Evolutionary conservation across 441 rosid genomes (phyloP).

Genomic region (Bruguiera hainesii): DNA sequence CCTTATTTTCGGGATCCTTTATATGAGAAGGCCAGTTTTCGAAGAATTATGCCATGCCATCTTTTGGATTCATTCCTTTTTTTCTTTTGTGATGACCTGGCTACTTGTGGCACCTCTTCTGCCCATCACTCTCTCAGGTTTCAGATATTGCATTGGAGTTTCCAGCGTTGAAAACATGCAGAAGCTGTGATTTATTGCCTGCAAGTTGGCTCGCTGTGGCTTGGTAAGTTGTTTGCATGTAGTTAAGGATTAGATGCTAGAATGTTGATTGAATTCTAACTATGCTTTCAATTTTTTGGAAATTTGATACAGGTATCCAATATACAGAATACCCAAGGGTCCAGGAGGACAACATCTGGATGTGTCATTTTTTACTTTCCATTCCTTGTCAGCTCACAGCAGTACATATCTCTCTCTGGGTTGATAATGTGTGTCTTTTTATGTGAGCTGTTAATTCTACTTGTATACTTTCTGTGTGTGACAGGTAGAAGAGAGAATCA

Average conservation of each 20-base stretch:
- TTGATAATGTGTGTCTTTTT: background rate
- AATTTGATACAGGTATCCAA: constrained; percentile 55
- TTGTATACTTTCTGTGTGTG: background rate
- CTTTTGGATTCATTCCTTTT: background rate
- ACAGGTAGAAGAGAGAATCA: constrained; percentile 26
- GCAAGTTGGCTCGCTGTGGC: constrained; percentile 84
- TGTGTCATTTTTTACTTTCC: constrained; percentile 72
- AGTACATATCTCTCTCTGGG: constrained; percentile 36
- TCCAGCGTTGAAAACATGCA: constrained; percentile 52
- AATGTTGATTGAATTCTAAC: background rate
- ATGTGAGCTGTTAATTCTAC: background rate
- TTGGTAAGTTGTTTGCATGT: constrained; percentile 41
- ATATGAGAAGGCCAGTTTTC: constrained; percentile 51
- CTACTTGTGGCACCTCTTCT: background rate
- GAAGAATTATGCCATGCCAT: constrained; percentile 1
- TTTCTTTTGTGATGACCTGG: constrained; percentile 7
- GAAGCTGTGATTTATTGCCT: constrained; percentile 70
- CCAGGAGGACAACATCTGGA: constrained; percentile 66
- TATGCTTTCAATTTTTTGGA: constrained; percentile 4
- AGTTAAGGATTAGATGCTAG: constrained; percentile 4
- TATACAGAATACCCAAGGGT: constrained; percentile 73
- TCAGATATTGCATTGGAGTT: constrained; percentile 50
- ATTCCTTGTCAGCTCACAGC: constrained; percentile 49
- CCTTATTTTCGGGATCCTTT: constrained; percentile 72
- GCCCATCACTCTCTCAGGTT: constrained; percentile 35